Evolutionary conservation across 768 basidiomycete genomes (phyloP), one percentile per base, ranked within the genome.

Genomic region (Lactarius deliciosus): DNA sequence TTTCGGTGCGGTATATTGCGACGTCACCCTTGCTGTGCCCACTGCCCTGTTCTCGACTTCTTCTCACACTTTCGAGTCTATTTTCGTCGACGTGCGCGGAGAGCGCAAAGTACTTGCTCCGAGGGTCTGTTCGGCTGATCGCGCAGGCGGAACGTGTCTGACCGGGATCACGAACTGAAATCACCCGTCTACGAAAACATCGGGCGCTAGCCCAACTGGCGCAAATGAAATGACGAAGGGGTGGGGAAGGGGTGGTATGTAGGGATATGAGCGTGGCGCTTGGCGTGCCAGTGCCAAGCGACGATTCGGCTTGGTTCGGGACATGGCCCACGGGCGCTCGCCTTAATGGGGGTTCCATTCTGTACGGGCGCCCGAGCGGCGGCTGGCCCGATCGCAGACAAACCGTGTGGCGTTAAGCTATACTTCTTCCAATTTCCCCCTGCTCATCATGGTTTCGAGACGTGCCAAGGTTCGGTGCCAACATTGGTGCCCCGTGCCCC

Each of bases 1-100:
- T 50, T 50, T 13, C 22, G 22, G 47, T 22, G 47, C 22, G 47
- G 32, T 34, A 2, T 18, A 32, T 61, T 47, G 50, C 50, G 61
- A 54, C 61, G 61, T 53, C 61, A 62, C 50, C 22, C 61, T 25
- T 22, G 61, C 50, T 62, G 57, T 53, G n/a, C 45, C 60, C 45
- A 36, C 50, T 54, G 50, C 50, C 61, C 61, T 58, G 34, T 58
- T 58, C 57, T 38, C 36, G 1, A 38, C 36, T 13, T 38, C 34
- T 36, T 36, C 36, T 25, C 57, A 58, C 57, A 30, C 36, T 18
- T 58, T 32, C 25, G 32, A 15, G 11, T 16, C 57, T 38, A 40
- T 40, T 40, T 36, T 36, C 30, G 57, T 40, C 36, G 36, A 58
- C 38, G n/a, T 58, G 57, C 34, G 57, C 16, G 11, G 20, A 38